Conservation (phyloP, 2,329 filamentous ascomycete species). For the Neonectria punicea region DNA sequence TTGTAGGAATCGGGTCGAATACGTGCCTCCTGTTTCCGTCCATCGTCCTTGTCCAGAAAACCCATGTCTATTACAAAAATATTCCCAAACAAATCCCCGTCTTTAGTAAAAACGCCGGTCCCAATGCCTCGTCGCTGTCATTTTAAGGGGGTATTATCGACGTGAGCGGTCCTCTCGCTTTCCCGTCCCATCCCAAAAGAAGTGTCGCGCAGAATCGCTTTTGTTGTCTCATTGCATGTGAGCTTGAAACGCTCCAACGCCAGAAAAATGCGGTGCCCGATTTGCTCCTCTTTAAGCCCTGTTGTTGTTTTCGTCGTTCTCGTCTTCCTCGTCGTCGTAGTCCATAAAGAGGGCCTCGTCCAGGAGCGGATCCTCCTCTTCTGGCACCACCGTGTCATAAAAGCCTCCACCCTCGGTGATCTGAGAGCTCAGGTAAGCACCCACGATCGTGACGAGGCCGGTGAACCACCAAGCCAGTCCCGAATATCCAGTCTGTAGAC, state of each 20-base stretch:
- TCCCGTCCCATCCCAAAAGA: conserved; percentile 29
- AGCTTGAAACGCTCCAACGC: conserved; percentile 38
- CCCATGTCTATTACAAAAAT: conserved; percentile 23
- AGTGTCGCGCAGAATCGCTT: conserved; percentile 33
- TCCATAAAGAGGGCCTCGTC: conserved; percentile 46
- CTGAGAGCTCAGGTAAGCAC: conserved; percentile 78
- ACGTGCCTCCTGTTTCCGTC: neutral
- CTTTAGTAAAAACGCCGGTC: conserved; percentile 25
- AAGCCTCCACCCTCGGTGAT: conserved; percentile 73
- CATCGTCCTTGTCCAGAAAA: conserved; percentile 9
- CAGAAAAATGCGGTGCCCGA: conserved; percentile 22
- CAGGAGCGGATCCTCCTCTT: conserved; percentile 53
- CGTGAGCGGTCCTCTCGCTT: conserved; percentile 18
- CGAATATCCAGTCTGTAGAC: conserved; percentile 82
- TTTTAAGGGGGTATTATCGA: conserved; percentile 29
- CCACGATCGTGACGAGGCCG: conserved; percentile 78
- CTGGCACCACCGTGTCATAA: conserved; percentile 51
- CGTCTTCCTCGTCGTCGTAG: conserved; percentile 48
- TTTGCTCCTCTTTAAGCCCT: conserved; percentile 39
- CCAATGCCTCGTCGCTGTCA: conserved; percentile 26
- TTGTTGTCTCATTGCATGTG: conserved; percentile 33
- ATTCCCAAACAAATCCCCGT: conserved; percentile 22
- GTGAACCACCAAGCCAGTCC: conserved; percentile 95
- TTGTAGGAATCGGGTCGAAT: neutral
- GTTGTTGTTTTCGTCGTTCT: conserved; percentile 32